phyloP scores from a whole-genome alignment of 495 filamentous ascomycete species.

The Neurospora terricola region DNA sequence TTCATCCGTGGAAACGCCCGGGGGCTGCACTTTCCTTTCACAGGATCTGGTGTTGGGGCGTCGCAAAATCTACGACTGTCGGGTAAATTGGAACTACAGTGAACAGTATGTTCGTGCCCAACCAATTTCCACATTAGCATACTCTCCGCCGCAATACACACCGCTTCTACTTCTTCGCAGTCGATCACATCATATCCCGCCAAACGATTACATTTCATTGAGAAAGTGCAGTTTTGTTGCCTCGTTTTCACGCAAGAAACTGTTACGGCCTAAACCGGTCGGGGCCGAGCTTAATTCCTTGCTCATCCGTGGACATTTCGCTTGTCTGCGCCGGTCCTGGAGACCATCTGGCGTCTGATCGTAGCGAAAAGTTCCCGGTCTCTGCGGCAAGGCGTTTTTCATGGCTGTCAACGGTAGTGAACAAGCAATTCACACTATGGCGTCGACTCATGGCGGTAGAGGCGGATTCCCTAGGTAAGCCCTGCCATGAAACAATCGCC shows the following conservation, averaged over 20 bases:
- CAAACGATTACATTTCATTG: background rate
- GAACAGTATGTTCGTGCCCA: background rate
- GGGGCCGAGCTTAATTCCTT: background rate
- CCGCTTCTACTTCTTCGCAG: background rate
- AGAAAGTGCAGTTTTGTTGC: background rate
- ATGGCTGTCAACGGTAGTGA: background rate
- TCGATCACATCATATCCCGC: background rate
- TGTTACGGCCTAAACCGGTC: background rate
- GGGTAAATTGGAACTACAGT: background rate
- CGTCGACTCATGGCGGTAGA: background rate
- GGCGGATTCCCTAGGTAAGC: background rate
- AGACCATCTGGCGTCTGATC: background rate
- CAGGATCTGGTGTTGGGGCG: background rate
- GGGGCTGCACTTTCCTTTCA: background rate
- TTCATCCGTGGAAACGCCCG: background rate
- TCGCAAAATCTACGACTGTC: background rate
- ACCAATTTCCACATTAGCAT: background rate
- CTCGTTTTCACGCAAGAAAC: background rate
- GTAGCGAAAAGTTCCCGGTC: background rate
- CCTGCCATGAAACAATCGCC: background rate
- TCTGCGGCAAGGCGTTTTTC: background rate
- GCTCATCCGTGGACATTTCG: background rate
- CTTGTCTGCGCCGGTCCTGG: background rate
- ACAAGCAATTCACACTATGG: background rate
- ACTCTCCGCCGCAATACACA: background rate